A percentile compares a stretch with the other conserved stretches of the same genome.
phyloP scores from a whole-genome alignment of 805 yeast species.

The Barnettozyma californica region DNA sequence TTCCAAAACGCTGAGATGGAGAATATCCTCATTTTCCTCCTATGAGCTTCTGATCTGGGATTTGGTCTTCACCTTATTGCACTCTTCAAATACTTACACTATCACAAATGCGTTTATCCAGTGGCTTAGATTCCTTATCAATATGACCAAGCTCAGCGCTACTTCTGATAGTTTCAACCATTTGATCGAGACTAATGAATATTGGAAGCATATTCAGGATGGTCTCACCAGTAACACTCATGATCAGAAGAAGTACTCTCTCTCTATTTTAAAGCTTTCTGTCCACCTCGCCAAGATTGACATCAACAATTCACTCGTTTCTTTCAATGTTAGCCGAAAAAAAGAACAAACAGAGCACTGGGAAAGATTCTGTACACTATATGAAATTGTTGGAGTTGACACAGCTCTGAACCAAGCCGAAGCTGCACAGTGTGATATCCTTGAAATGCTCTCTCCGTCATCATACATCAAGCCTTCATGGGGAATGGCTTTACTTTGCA shows the following conservation, averaged over 20 bases:
- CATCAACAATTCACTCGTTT: slow-evolving; percentile 29
- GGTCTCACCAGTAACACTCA: slow-evolving; percentile 53
- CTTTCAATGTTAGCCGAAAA: neutral
- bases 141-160: slow-evolving; percentile 11
- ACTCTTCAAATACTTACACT: slow-evolving; percentile 26
- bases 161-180: slow-evolving; percentile 3
- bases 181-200: slow-evolving; percentile 23
- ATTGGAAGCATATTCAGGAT: slow-evolving; percentile 54
- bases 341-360: slow-evolving; percentile 45
- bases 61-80: slow-evolving; percentile 33
- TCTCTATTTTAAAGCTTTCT: slow-evolving; percentile 61
- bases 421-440: slow-evolving; percentile 65
- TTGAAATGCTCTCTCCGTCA: slow-evolving; percentile 41
- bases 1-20: slow-evolving; percentile 50
- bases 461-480: slow-evolving; percentile 61
- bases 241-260: slow-evolving; percentile 63
- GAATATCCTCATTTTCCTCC: slow-evolving; percentile 25
- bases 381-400: slow-evolving; percentile 78
- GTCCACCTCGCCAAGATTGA: slow-evolving; percentile 37
- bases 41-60: slow-evolving; percentile 38
- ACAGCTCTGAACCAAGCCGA: slow-evolving; percentile 82
- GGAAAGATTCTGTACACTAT: slow-evolving; percentile 68
- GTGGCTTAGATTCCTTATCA: slow-evolving; percentile 49
- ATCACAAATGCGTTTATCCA: slow-evolving; percentile 43
- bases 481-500: slow-evolving; percentile 67